These are phyloP conservation scores for Gaertneriomyces semiglobifer DNA, from an alignment of 192 early-diverging fungal genomes.

Conservation along the genomic window DNA sequence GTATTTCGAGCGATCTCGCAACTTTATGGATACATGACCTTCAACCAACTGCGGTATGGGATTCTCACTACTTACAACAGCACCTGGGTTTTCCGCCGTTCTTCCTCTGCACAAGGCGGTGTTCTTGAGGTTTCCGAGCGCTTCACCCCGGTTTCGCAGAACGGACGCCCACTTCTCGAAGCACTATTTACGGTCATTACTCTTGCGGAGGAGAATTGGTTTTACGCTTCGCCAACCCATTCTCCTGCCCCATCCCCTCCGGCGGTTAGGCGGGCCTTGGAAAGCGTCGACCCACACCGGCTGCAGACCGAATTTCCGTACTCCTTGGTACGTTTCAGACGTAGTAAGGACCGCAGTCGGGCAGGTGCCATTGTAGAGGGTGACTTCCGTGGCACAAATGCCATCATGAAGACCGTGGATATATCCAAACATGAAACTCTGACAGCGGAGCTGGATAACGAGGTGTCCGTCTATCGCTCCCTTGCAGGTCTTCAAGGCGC, in stretches of 20 bases:
- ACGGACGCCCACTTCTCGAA: no score
- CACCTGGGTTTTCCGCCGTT: constrained; percentile 4
- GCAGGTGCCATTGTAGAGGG: constrained; percentile 8
- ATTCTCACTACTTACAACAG: constrained; percentile 13
- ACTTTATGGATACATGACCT: constrained; percentile 23
- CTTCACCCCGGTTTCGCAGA: no score
- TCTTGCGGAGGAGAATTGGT: constrained; percentile 1
- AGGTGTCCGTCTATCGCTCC: neutral
- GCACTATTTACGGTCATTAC: neutral
- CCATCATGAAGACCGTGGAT: constrained; percentile 1
- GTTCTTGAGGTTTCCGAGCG: no score
- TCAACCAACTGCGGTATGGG: constrained; percentile 14
- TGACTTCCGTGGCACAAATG: neutral
- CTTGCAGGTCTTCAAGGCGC: neutral
- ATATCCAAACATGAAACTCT: neutral
- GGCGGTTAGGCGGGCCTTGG: neutral
- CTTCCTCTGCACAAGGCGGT: neutral
- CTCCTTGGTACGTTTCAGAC: neutral
- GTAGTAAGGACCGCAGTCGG: constrained; percentile 1
- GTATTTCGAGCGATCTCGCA: constrained; percentile 1
- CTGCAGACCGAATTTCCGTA: neutral
- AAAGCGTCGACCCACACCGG: neutral
- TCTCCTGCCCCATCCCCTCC: neutral
- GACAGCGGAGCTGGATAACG: neutral
- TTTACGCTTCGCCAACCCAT: neutral